Evolutionary conservation across 176 grass and related monocot species (phyloP).

Genomic region (Guadua angustifolia): DNA sequence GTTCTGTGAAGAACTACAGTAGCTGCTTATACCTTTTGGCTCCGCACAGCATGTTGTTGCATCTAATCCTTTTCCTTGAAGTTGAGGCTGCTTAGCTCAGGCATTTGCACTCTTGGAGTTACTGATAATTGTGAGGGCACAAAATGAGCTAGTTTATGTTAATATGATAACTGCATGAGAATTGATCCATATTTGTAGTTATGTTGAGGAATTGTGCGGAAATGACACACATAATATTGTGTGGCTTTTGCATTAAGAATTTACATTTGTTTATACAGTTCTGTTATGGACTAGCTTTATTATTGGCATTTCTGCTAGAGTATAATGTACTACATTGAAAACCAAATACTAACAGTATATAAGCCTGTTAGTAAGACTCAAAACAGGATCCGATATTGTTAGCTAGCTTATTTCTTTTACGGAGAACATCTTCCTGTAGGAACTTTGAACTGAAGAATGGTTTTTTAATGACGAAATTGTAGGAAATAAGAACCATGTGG

Average conservation of each 20-base stretch:
- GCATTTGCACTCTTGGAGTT: too few relatives aligned
- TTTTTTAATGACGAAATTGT: background rate
- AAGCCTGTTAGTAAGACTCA: constrained; percentile 11
- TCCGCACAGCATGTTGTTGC: constrained; percentile 4
- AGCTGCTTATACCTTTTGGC: background rate
- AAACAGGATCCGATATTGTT: background rate
- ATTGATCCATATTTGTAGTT: background rate
- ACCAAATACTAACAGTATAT: background rate
- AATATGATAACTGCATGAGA: background rate
- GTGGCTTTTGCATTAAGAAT: background rate
- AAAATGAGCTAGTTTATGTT: background rate
- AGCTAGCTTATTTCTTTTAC: background rate
- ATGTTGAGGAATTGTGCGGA: background rate
- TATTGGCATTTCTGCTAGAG: constrained; percentile 14
- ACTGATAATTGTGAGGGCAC: background rate
- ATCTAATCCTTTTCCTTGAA: background rate
- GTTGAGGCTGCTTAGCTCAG: too few relatives aligned
- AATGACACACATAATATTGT: background rate
- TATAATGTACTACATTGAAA: background rate
- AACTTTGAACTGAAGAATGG: background rate
- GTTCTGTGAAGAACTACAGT: too few relatives aligned
- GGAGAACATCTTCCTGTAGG: background rate
- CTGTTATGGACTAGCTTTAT: background rate
- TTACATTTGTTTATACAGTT: background rate
- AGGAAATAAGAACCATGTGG: background rate